phyloP scores from a whole-genome alignment of 2,329 filamentous ascomycete species.

The Curvularia eragrostidis region DNA sequence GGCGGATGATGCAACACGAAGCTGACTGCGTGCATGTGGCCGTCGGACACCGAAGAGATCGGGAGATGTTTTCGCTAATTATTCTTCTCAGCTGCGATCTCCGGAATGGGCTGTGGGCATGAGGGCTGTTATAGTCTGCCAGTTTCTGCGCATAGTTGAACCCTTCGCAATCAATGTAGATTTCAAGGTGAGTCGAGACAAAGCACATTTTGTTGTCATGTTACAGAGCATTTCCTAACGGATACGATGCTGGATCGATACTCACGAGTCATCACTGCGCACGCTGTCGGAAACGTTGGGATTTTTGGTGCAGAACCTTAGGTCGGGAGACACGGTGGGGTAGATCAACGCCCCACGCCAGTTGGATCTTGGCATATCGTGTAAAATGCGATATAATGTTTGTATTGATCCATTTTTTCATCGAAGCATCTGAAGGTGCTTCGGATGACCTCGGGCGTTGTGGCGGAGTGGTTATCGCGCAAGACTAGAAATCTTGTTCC shows the following conservation, averaged over 20 bases:
- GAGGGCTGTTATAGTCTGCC: background rate
- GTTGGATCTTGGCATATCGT: background rate
- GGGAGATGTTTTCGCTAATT: background rate
- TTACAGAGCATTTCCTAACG: background rate
- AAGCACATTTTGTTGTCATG: background rate
- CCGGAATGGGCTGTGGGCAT: background rate
- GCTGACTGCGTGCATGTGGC: background rate
- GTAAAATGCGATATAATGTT: background rate
- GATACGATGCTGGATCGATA: background rate
- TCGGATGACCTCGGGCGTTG: slow-evolving; percentile 33
- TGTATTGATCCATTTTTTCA: background rate
- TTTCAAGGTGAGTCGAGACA: too few species aligned
- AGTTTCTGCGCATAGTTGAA: background rate
- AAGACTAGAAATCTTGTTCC: slow-evolving; percentile 54
- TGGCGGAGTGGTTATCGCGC: slow-evolving; percentile 54
- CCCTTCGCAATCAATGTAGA: background rate
- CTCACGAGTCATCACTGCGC: background rate
- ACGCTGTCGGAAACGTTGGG: background rate
- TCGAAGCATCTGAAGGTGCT: slow-evolving; percentile 3
- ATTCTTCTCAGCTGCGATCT: background rate
- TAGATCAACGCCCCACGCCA: too few species aligned
- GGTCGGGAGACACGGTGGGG: background rate
- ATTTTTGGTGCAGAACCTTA: background rate
- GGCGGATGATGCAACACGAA: background rate
- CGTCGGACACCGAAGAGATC: background rate